A percentile compares a stretch with the other conserved stretches of the same genome.
Conservation (phyloP, 2,329 filamentous ascomycete genomes). For the Colletotrichum lini region DNA sequence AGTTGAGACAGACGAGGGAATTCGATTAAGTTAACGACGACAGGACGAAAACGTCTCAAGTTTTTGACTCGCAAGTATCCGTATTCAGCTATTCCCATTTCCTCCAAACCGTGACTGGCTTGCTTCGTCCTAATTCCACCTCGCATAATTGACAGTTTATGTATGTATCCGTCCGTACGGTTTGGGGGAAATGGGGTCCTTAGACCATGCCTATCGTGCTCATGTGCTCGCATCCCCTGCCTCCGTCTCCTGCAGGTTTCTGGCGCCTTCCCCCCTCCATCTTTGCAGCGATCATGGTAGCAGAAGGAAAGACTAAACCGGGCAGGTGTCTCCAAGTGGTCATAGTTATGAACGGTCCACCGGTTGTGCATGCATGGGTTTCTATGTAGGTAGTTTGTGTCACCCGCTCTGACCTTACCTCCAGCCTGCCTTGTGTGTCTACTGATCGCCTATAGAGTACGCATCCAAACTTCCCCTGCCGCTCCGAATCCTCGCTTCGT, state of each 20-base stretch:
- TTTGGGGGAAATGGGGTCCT: background rate
- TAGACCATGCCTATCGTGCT: background rate
- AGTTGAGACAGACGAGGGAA: background rate
- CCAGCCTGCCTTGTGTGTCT: constrained; percentile 3
- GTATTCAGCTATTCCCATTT: background rate
- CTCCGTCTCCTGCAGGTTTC: background rate
- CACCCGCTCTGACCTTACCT: constrained; percentile 12
- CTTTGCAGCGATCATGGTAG: constrained; percentile 18
- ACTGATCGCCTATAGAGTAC: too few species aligned
- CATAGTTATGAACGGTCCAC: constrained; percentile 29
- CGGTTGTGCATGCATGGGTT: constrained; percentile 10
- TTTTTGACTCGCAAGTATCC: background rate
- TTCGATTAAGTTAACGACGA: background rate
- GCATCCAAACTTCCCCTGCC: constrained; percentile 12
- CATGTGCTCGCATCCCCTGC: background rate
- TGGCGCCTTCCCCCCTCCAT: background rate
- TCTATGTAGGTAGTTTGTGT: background rate
- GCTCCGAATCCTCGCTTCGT: background rate
- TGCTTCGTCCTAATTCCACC: background rate
- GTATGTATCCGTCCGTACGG: background rate
- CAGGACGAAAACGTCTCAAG: constrained; percentile 7
- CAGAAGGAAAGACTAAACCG: constrained; percentile 2
- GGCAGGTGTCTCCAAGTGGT: constrained; percentile 21
- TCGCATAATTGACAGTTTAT: background rate
- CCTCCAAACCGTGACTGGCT: background rate